Percentiles rank a stretch among this genome's conserved stretches.
These are phyloP conservation scores for Pyrenophora teres DNA, from an alignment of 2,329 filamentous ascomycete genomes.

Conservation along the genomic window DNA sequence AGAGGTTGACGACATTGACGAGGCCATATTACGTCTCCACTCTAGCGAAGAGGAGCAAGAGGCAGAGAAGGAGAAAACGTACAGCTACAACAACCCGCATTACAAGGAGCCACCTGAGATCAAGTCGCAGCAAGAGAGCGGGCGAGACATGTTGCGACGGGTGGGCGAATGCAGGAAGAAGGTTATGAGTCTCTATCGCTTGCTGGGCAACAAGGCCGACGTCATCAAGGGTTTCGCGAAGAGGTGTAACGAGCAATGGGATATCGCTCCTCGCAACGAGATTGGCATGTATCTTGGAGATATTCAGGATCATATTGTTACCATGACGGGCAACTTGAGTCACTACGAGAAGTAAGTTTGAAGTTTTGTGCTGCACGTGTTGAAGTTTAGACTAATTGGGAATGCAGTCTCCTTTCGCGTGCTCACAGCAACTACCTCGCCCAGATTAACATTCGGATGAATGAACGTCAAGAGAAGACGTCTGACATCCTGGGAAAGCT, in stretches of 20 bases:
- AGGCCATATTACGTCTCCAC: constrained; percentile 83
- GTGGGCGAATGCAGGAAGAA: constrained; percentile 96
- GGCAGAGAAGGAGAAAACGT: constrained; percentile 30
- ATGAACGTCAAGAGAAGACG: constrained; percentile 94
- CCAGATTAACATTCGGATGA: constrained; percentile 99
- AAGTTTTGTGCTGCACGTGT: constrained; percentile 44
- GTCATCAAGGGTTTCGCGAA: constrained; percentile 99
- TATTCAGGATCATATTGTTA: constrained; percentile 98
- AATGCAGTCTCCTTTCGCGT: constrained; percentile 76
- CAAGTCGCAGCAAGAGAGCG: constrained; percentile 51
- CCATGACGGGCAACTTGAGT: constrained; percentile 94
- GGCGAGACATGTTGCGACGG: constrained; percentile 84
- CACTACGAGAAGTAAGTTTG: constrained; percentile 92
- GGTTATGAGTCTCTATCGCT: constrained; percentile 91
- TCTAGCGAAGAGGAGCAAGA: constrained; percentile 54
- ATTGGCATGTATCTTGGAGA: constrained; percentile 98
- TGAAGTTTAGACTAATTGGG: constrained; percentile 16
- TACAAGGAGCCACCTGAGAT: constrained; percentile 44
- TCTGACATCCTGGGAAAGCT: constrained; percentile 93
- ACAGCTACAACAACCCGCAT: constrained; percentile 39
- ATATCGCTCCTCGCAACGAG: constrained; percentile 90
- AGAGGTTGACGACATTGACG: constrained; percentile 96
- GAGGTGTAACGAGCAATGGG: constrained; percentile 96
- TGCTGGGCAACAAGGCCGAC: constrained; percentile 96
- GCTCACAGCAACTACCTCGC: constrained; percentile 98